phyloP scores from a whole-genome alignment of 2,329 filamentous ascomycete genomes.

The Fusarium chaquense region DNA sequence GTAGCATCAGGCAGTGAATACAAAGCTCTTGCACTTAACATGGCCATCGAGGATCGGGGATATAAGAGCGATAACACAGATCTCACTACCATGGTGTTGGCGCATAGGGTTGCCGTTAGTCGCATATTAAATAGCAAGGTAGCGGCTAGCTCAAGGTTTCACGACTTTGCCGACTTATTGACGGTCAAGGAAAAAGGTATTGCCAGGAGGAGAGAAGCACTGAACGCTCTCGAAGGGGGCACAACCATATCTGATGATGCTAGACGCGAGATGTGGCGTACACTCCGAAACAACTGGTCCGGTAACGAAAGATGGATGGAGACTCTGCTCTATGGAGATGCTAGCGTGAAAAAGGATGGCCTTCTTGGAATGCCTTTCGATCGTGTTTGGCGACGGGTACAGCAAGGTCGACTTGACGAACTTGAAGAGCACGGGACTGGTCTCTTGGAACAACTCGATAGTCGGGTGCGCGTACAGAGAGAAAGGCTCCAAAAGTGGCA shows the following conservation, averaged over 20 bases:
- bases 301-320: conserved; percentile 81
- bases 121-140: conserved; percentile 70
- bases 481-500: conserved; percentile 80
- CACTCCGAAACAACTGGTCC: conserved; percentile 80
- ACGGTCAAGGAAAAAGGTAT: conserved; percentile 71
- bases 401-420: conserved; percentile 68
- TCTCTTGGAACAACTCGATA: conserved; percentile 77
- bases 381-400: conserved; percentile 76
- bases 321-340: conserved; percentile 75
- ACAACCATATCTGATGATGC: conserved; percentile 57
- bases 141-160: conserved; percentile 68
- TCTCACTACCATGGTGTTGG: conserved; percentile 76
- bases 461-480: conserved; percentile 74
- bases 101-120: conserved; percentile 76
- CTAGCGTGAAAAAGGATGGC: conserved; percentile 65
- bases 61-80: conserved; percentile 66
- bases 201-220: conserved; percentile 63
- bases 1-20: conserved; percentile 54
- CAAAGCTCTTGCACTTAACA: conserved; percentile 62
- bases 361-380: conserved; percentile 77
- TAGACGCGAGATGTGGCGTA: conserved; percentile 66
- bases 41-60: conserved; percentile 71
- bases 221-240: conserved; percentile 50
- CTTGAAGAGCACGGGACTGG: conserved; percentile 65
- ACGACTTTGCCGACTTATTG: conserved; percentile 74